Percentiles rank a stretch among this genome's conserved stretches.
Evolutionary conservation across 352 stramenopile genomes (phyloP).

Genomic region (Globisporangium viniferum): DNA sequence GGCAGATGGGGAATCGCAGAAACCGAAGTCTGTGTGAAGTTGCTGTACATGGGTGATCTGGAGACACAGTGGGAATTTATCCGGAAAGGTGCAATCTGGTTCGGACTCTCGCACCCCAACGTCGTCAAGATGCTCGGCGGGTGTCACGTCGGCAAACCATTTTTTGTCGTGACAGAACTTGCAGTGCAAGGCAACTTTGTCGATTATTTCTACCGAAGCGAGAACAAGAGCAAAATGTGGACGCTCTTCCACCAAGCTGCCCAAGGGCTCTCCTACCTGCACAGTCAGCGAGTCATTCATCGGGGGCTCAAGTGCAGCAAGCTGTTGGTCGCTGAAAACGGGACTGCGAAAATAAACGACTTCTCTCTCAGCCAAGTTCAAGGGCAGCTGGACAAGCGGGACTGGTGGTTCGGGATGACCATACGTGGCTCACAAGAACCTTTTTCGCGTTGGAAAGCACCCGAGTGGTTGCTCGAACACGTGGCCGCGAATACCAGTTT

Average conservation of each 20-base stretch:
- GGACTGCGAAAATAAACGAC: background rate
- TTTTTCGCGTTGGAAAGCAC: constrained; percentile 20
- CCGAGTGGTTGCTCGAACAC: constrained; percentile 26
- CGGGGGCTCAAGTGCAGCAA: background rate
- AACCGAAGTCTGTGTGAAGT: constrained; percentile 38
- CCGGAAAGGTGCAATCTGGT: constrained; percentile 35
- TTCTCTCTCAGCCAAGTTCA: background rate
- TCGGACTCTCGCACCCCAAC: constrained; percentile 30
- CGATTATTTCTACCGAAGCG: background rate
- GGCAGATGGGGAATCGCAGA: constrained; percentile 25
- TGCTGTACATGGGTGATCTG: constrained; percentile 20
- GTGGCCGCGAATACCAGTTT: background rate
- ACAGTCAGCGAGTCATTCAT: background rate
- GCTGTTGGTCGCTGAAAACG: too few species aligned
- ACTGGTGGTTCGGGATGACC: too few species aligned
- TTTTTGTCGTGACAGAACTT: constrained; percentile 19
- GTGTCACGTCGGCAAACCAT: constrained; percentile 31
- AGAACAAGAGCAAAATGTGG: constrained; percentile 19
- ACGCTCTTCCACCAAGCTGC: constrained; percentile 18
- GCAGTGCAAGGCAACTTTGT: background rate
- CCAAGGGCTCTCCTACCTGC: background rate
- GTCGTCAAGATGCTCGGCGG: constrained; percentile 37
- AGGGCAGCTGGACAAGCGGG: too few species aligned
- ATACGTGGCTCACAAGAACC: too few species aligned
- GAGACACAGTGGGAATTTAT: constrained; percentile 23